phyloP scores from a whole-genome alignment of 164 flowering plant species.

The Annona cherimola region DNA sequence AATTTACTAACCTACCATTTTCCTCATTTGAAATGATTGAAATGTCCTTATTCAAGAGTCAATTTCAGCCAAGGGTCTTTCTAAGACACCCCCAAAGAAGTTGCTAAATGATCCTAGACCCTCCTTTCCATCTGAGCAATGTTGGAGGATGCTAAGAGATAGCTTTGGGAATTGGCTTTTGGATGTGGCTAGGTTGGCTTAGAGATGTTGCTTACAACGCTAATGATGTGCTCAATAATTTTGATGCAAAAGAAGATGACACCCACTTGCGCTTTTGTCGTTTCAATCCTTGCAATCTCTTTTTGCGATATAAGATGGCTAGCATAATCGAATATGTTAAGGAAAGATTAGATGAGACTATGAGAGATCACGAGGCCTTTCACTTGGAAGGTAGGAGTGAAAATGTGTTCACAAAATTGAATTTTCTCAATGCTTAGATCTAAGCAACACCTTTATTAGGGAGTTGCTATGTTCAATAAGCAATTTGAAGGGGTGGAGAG shows the following conservation, averaged over 20 bases:
- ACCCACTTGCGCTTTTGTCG: not conserved
- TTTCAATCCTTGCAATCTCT: not conserved
- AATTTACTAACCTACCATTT: too few species aligned
- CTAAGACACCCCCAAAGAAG: not conserved
- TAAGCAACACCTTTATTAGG: not conserved
- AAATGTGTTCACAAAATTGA: not conserved
- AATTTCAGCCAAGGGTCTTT: not conserved
- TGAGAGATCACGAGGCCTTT: not conserved
- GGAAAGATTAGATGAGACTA: conserved; percentile 6
- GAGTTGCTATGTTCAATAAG: conserved; percentile 10
- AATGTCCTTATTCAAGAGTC: too few species aligned
- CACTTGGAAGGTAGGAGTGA: not conserved
- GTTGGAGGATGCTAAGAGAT: not conserved
- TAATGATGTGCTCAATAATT: conserved; percentile 1
- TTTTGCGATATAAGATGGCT: conserved; percentile 1
- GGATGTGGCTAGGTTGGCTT: not conserved
- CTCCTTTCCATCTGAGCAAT: not conserved
- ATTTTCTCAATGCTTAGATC: conserved; percentile 5
- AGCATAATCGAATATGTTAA: not conserved
- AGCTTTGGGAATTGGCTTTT: not conserved
- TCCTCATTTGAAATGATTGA: too few species aligned
- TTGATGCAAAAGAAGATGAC: not conserved
- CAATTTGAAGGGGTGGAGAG: conserved; percentile 5
- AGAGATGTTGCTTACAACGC: not conserved
- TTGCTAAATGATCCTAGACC: not conserved